Evolutionary conservation across 208 protist species (phyloP).

Genomic region (Wallacemonas sp.): DNA sequence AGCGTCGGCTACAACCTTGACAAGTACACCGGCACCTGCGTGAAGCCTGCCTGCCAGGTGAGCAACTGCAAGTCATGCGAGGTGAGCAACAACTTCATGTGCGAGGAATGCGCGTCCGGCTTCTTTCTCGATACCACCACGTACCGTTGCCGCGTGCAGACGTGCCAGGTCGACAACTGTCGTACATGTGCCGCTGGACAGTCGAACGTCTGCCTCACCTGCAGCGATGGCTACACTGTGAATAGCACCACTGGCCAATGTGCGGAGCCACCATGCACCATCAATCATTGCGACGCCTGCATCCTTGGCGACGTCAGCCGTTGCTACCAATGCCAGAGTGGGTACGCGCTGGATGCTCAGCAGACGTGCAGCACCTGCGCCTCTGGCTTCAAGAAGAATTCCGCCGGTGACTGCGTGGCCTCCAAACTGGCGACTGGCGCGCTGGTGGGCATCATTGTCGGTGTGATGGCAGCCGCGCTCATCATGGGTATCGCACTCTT

Average conservation of each 20-base stretch:
- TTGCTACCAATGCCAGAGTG: not conserved
- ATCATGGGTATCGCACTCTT: not conserved
- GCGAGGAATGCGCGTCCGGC: constrained; percentile 8
- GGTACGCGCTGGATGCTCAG: not conserved
- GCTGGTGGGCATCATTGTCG: constrained; percentile 6
- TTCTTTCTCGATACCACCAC: not conserved
- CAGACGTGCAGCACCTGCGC: constrained; percentile 1
- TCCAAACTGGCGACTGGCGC: not conserved
- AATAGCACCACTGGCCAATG: constrained; percentile 5
- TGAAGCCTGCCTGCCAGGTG: constrained; percentile 15
- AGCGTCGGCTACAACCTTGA: not conserved
- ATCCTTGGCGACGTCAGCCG: constrained; percentile 5
- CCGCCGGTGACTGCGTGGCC: not conserved
- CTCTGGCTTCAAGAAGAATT: constrained; percentile 8
- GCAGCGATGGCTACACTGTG: not conserved
- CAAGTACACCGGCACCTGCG: constrained; percentile 15
- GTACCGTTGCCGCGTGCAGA: not conserved
- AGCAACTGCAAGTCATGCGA: constrained; percentile 12
- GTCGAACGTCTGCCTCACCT: not conserved
- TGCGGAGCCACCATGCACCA: constrained; percentile 1
- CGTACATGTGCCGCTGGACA: not conserved
- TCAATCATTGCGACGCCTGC: constrained; percentile 1
- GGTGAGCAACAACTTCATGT: constrained; percentile 1
- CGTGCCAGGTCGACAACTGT: not conserved
- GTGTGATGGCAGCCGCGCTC: not conserved